Evolutionary conservation across 805 yeast genomes (phyloP).

Genomic region (Teunomyces cretensis): DNA sequence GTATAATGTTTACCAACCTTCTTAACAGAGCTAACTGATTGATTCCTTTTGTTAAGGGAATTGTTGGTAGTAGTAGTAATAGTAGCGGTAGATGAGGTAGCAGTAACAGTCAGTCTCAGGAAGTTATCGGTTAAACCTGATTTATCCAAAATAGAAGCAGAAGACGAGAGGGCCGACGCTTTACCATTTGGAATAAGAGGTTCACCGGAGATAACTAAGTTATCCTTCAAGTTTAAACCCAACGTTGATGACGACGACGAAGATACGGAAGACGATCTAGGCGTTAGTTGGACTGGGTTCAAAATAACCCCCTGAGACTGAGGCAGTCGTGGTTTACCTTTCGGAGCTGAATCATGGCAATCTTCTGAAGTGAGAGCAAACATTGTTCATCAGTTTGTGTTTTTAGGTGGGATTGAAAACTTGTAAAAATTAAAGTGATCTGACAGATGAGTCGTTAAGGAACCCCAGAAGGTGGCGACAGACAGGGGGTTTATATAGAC

Average conservation of each 20-base stretch:
- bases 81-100: conserved; percentile 2
- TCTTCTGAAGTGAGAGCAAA: conserved; percentile 14
- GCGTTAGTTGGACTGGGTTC: conserved; percentile 10
- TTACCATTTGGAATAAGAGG: conserved; percentile 6
- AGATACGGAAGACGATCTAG: conserved; percentile 6
- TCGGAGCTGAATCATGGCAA: conserved; percentile 14
- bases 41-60: background rate
- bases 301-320: conserved; percentile 18
- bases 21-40: conserved; percentile 1
- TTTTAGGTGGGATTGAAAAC: background rate
- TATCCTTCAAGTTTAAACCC: conserved; percentile 4
- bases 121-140: conserved; percentile 11
- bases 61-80: background rate
- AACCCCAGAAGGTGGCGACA: no score
- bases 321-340: conserved; percentile 20
- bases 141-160: background rate
- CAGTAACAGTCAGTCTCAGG: conserved; percentile 22
- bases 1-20: background rate
- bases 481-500: conserved; percentile 1
- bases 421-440: background rate
- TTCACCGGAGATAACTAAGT: conserved; percentile 6
- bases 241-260: conserved; percentile 6
- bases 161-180: background rate
- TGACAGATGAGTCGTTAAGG: no score
- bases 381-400: conserved; percentile 10